Evolutionary conservation across 208 protist genomes (phyloP), one percentile per base, ranked within the genome.

Genomic region (Leptomonas pyrrhocoris): DNA sequence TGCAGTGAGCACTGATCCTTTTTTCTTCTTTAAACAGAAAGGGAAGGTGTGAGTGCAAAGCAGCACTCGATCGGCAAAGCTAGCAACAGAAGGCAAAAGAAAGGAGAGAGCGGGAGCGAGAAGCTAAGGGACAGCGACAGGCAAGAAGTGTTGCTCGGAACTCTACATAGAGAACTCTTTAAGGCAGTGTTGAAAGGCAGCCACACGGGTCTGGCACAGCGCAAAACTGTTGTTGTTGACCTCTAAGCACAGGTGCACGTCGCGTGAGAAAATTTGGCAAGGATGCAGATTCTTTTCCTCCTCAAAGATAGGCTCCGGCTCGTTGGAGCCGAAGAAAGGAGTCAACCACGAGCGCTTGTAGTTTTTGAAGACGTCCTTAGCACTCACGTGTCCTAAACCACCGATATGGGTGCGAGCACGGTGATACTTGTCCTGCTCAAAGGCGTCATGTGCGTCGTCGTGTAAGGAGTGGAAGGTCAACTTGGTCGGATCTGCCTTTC

Each of bases 271-370:
- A 11, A 80, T 30, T 61, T 73, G 68, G 61, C 90, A 95, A 46
- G 90, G 90, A 55, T 95, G 77, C 23, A 61, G 59, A 2, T 53
- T 45, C 40, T 58, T 55, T 25, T 67, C 74, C 21, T 34, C 51
- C 40, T 69, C 38, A 18, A 83, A 48, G 36, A 80, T 61, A 36
- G 73, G 77, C 74, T 93, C 83, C 19, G 79, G 72, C 23, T 79
- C 73, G 58, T 95, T 93, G 46, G 87, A 59, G 46, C 87, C 87
- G 51, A 95, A 95, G 68, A 93, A 95, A 18, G 87, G 85, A 1
- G 90, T 85, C 23, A 94, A 69, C 68, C 60, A 89, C 16, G 82
- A 89, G 5, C 78, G 89, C 38, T 76, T 79, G 45, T 81, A 86
- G 27, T 83, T 43, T 34, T 78, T 69, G 55, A 89, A 90, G 15